Percentiles rank a stretch among this genome's conserved stretches.
Conservation (phyloP, 2,329 filamentous ascomycete species). For the Seiridium unicorne region DNA sequence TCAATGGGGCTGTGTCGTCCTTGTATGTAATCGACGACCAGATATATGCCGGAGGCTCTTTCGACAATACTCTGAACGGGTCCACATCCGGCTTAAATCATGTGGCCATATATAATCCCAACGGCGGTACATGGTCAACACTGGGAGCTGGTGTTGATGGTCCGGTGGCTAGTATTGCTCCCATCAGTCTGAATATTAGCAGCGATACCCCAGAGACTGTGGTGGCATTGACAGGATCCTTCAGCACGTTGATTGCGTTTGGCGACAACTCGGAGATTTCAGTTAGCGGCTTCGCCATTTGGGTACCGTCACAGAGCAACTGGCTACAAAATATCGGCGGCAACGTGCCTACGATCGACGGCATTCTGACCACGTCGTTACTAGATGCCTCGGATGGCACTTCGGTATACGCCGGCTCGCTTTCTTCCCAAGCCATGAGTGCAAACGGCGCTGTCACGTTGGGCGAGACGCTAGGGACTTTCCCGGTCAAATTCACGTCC, state of each 20-base stretch:
- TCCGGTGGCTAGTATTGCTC: slow-evolving; percentile 69
- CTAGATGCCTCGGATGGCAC: slow-evolving; percentile 62
- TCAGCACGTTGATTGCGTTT: slow-evolving; percentile 70
- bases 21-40: slow-evolving; percentile 65
- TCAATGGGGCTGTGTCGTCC: slow-evolving; percentile 75
- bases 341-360: slow-evolving; percentile 64
- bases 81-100: slow-evolving; percentile 66
- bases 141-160: slow-evolving; percentile 87
- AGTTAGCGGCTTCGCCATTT: slow-evolving; percentile 80
- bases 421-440: slow-evolving; percentile 72
- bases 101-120: slow-evolving; percentile 72
- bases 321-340: slow-evolving; percentile 82
- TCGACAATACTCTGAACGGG: slow-evolving; percentile 68
- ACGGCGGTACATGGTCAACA: slow-evolving; percentile 68
- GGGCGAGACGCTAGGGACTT: slow-evolving; percentile 48
- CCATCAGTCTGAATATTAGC: slow-evolving; percentile 77
- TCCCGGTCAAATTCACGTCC: slow-evolving; percentile 56
- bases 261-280: slow-evolving; percentile 57
- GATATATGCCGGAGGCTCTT: slow-evolving; percentile 82
- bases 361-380: slow-evolving; percentile 67
- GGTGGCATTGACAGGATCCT: slow-evolving; percentile 78
- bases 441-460: slow-evolving; percentile 73
- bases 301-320: slow-evolving; percentile 81
- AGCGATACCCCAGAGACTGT: slow-evolving; percentile 66
- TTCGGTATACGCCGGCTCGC: slow-evolving; percentile 78